A percentile compares a stretch with the other conserved stretches of the same genome.
These are phyloP conservation scores for Coniochaeta hoffmannii DNA, from an alignment of 2,329 filamentous ascomycete species.

Conservation along the genomic window DNA sequence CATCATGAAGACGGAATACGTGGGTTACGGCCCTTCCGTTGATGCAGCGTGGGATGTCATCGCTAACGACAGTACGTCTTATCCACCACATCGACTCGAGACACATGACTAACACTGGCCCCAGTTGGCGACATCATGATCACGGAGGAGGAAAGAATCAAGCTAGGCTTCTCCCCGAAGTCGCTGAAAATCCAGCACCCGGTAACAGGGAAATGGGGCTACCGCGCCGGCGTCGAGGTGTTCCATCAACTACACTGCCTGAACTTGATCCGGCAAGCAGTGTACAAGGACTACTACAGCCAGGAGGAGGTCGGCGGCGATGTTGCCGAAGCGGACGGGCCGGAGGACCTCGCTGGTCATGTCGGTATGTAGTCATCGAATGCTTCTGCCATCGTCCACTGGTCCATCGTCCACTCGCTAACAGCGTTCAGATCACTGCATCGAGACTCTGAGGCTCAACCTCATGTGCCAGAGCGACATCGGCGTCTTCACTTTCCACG, in stretches of 20 bases:
- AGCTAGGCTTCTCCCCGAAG: conserved; percentile 42
- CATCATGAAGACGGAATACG: conserved; percentile 39
- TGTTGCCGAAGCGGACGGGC: conserved; percentile 29
- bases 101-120: not conserved
- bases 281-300: conserved; percentile 42
- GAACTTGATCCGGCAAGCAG: conserved; percentile 38
- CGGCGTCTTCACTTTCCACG: conserved; percentile 46
- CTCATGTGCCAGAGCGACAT: conserved; percentile 49
- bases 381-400: not conserved
- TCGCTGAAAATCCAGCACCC: conserved; percentile 50
- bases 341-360: conserved; percentile 34
- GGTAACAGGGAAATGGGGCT: conserved; percentile 47
- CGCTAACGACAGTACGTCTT: conserved; percentile 31
- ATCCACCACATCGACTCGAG: not conserved
- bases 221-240: conserved; percentile 51
- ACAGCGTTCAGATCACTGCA: conserved; percentile 38
- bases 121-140: conserved; percentile 56
- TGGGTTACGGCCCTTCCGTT: conserved; percentile 48
- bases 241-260: conserved; percentile 50
- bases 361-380: conserved; percentile 21
- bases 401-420: not conserved
- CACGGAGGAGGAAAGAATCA: conserved; percentile 41
- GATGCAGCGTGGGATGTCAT: conserved; percentile 51
- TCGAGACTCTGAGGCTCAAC: conserved; percentile 43
- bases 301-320: conserved; percentile 35